Evolutionary conservation across 2,329 filamentous ascomycete genomes (phyloP).

Genomic region (Diaporthe sp.): DNA sequence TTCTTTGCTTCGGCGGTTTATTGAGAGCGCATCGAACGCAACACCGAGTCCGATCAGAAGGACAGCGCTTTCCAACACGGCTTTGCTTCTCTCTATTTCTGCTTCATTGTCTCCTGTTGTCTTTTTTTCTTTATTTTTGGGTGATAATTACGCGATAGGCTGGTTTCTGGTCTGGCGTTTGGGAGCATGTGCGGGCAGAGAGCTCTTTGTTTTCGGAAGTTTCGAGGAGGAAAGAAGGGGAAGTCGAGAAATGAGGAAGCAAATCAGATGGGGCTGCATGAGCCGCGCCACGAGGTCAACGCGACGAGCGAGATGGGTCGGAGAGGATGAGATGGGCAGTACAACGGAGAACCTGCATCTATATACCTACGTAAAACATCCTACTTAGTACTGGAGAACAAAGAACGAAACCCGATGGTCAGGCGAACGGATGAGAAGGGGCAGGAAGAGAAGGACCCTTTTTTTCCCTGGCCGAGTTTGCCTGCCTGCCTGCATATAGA

Average conservation of each 20-base stretch:
- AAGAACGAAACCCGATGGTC: neutral
- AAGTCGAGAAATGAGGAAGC: neutral
- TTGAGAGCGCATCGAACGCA: constrained; percentile 19
- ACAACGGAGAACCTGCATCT: neutral
- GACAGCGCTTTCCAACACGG: neutral
- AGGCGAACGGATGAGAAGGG: neutral
- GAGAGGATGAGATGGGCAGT: neutral
- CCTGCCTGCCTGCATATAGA: constrained; percentile 31
- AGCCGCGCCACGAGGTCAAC: constrained; percentile 22
- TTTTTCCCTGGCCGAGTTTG: constrained; percentile 16
- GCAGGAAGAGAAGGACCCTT: constrained; percentile 18
- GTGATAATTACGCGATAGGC: constrained; percentile 27
- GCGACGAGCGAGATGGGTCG: neutral
- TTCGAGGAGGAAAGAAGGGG: neutral
- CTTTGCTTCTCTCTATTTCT: constrained; percentile 34
- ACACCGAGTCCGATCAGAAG: constrained; percentile 13
- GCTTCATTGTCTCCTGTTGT: neutral
- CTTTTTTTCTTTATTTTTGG: constrained; percentile 3
- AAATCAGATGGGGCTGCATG: constrained; percentile 18
- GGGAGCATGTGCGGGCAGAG: constrained; percentile 21
- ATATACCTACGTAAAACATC: constrained; percentile 21
- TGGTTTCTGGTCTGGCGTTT: constrained; percentile 38
- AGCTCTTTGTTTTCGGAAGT: neutral
- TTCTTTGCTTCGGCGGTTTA: constrained; percentile 30
- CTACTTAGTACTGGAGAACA: constrained; percentile 6